A percentile compares a stretch with the other conserved stretches of the same genome.
phyloP scores from a whole-genome alignment of 192 early-diverging fungal species.

The Umbelopsis sp. region DNA sequence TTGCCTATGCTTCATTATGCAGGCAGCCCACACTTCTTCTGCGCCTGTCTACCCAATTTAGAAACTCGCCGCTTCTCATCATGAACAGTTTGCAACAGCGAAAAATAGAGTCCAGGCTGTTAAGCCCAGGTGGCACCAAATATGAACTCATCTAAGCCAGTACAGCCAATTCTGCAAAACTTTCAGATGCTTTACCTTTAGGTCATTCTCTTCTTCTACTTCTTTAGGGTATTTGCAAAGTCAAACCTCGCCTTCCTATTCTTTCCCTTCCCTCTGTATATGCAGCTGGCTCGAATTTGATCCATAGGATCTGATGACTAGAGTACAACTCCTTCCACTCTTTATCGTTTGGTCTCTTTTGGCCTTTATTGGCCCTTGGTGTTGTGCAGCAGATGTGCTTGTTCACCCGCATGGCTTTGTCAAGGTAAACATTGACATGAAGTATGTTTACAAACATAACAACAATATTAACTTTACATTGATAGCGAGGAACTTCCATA shows the following conservation, averaged over 20 bases:
- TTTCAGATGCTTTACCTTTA: neutral
- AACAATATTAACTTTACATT: neutral
- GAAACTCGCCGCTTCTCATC: neutral
- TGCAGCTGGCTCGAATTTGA: slow-evolving; percentile 15
- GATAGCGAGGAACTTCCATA: neutral
- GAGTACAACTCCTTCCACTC: slow-evolving; percentile 17
- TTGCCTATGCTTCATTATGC: neutral
- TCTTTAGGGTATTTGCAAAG: slow-evolving; percentile 3
- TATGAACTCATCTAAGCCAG: neutral
- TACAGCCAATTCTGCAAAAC: neutral
- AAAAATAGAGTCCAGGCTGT: slow-evolving; percentile 19
- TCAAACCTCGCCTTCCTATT: neutral
- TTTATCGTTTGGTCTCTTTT: slow-evolving; percentile 7
- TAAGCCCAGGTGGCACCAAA: slow-evolving; percentile 19
- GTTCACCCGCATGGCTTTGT: slow-evolving; percentile 3
- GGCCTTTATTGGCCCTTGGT: neutral
- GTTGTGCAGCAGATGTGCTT: neutral
- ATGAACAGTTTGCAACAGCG: neutral
- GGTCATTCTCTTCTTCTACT: neutral
- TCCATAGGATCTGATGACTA: slow-evolving; percentile 22
- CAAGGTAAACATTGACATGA: slow-evolving; percentile 13
- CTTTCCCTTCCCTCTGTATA: slow-evolving; percentile 2
- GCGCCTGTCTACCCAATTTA: slow-evolving; percentile 11
- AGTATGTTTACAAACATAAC: neutral
- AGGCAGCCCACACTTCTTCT: neutral